Evolutionary conservation across 1,284 basidiomycete genomes (phyloP).

Genomic region (Cutaneotrichosporon dermatis): DNA sequence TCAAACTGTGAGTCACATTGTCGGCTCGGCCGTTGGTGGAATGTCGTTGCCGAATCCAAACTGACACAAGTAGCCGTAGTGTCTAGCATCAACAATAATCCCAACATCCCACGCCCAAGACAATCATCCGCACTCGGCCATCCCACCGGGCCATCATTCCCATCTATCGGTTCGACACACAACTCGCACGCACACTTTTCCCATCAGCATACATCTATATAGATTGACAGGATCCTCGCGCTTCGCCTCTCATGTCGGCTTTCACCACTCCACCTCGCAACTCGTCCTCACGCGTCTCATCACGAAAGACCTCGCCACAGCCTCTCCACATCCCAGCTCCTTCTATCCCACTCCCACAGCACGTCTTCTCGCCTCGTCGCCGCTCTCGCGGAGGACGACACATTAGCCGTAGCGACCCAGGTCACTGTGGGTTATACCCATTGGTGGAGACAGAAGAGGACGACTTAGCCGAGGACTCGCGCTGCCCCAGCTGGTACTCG

Average conservation of each 20-base stretch:
- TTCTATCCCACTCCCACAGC: background rate
- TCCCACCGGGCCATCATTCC: no score
- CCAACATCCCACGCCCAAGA: no score
- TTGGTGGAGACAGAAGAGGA: slow-evolving; percentile 29
- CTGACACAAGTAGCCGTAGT: no score
- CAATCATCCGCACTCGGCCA: no score
- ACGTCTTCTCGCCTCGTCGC: slow-evolving; percentile 21
- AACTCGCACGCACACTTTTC: no score
- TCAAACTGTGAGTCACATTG: no score
- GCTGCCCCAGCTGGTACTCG: slow-evolving; percentile 5
- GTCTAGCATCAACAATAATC: no score
- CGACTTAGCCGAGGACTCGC: background rate
- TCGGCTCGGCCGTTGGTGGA: no score
- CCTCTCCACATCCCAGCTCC: background rate
- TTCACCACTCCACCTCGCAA: background rate
- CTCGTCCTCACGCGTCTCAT: background rate
- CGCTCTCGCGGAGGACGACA: slow-evolving; percentile 19
- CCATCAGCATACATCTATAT: no score
- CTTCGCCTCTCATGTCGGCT: background rate
- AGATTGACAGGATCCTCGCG: no score
- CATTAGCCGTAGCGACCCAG: slow-evolving; percentile 30
- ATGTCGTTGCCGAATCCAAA: no score
- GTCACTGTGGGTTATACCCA: slow-evolving; percentile 33
- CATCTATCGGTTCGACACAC: no score
- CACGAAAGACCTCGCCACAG: background rate